Evolutionary conservation across 2,329 filamentous ascomycete species (phyloP), one percentile per base, ranked within the genome.

Genomic region (Tricladium varicosporioides): DNA sequence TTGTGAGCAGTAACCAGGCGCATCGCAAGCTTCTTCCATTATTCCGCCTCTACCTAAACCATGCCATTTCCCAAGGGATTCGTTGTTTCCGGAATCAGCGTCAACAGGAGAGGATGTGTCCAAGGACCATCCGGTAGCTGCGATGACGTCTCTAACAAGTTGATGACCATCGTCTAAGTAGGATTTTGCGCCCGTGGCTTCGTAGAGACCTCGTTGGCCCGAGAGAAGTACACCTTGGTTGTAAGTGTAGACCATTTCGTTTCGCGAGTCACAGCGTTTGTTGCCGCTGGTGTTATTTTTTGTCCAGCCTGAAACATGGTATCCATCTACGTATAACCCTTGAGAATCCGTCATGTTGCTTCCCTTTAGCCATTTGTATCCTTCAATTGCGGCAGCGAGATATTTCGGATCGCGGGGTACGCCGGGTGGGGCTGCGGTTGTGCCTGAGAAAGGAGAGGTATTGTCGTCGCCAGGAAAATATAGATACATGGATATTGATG

Each of bases 181-280:
- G 1, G 75, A 78, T 1, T 76, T 71, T n/a, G 85, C 81, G 11
- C 88, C 88, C 0, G 90, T 96, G 13, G 85, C 85, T 60, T 89
- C 81, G 84, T 89, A 97, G 0, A 97, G 79, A 1, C 87, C 89
- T 33, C 90, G 83, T 54, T 91, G 83, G 11, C 91, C 92, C 4
- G 89, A 92, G 18, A 97, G 81, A 1, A 97, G 68, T 3, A 97
- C 91, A 18, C 92, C 93, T 72, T 97, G 93, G 73, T 97, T 97
- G 76, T 97, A 97, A 0, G 92, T 95, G 73, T 92, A 96, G 8
- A 96, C 88, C 86, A 92, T 93, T 64, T 92, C 85, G 71, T 96
- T 90, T 49, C 92, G 83, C 50, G 83, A 72, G 69, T 97, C 90
- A 71, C 93, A 97, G 61, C 83, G 79, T 0, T 83, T 86, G 55